Evolutionary conservation across 2,329 filamentous ascomycete genomes (phyloP).

Genomic region (Clarireedia hainanense): DNA sequence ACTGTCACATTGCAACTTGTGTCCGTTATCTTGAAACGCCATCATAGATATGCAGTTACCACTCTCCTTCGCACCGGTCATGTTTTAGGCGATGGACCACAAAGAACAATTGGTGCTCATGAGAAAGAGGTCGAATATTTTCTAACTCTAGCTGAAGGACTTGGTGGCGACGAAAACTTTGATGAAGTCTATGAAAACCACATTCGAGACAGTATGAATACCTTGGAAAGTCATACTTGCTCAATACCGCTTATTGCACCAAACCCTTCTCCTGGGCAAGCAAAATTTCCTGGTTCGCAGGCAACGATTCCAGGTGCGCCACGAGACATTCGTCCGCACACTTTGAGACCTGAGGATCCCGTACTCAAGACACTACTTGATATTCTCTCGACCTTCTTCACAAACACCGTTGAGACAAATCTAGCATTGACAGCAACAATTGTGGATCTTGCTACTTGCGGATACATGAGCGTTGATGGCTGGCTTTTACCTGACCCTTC

Average conservation of each 20-base stretch:
- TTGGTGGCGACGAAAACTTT: slow-evolving; percentile 63
- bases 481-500: slow-evolving; percentile 74
- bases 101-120: slow-evolving; percentile 65
- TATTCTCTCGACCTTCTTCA: slow-evolving; percentile 71
- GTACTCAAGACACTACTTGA: slow-evolving; percentile 59
- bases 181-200: slow-evolving; percentile 67
- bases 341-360: slow-evolving; percentile 53
- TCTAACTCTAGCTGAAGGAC: slow-evolving; percentile 56
- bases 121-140: slow-evolving; percentile 68
- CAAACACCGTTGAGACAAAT: slow-evolving; percentile 88
- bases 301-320: slow-evolving; percentile 52
- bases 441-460: slow-evolving; percentile 74
- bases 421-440: slow-evolving; percentile 78
- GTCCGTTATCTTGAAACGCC: slow-evolving; percentile 76
- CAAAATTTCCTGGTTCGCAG: slow-evolving; percentile 46
- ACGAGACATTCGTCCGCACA: slow-evolving; percentile 52
- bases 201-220: slow-evolving; percentile 60
- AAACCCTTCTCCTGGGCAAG: slow-evolving; percentile 47
- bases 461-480: slow-evolving; percentile 77
- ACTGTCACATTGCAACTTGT: slow-evolving; percentile 82
- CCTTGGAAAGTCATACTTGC: slow-evolving; percentile 66
- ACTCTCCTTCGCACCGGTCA: slow-evolving; percentile 64
- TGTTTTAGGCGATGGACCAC: slow-evolving; percentile 43
- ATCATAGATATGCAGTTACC: slow-evolving; percentile 77
- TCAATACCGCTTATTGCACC: slow-evolving; percentile 61